Conservation (phyloP, 345 rosid species). For the Gossypium anomalum region DNA sequence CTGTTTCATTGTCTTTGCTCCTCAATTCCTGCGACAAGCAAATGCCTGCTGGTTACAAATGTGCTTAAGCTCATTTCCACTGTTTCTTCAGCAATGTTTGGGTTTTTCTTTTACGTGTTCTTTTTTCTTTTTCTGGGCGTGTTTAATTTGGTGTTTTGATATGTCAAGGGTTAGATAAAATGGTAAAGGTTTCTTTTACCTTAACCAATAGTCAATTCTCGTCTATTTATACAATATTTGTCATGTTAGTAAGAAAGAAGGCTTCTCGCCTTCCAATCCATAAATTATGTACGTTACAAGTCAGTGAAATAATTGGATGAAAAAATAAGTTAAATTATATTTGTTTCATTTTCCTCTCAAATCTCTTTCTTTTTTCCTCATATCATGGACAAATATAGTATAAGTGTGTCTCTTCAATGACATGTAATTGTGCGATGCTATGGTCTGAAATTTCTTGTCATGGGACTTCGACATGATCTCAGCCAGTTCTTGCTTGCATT, state of each 20-base stretch:
- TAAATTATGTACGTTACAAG: background rate
- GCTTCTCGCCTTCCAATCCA: background rate
- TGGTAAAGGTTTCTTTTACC: too few relatives aligned
- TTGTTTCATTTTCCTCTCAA: background rate
- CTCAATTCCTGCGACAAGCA: conserved; percentile 64
- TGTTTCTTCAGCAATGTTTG: background rate
- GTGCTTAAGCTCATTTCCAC: conserved; percentile 14
- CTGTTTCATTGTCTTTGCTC: conserved; percentile 53
- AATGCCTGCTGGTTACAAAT: conserved; percentile 58
- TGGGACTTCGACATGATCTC: too few relatives aligned
- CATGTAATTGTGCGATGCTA: too few relatives aligned
- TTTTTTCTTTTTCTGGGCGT: background rate
- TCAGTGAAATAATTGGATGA: background rate
- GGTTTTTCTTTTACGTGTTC: too few relatives aligned
- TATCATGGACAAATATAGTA: too few relatives aligned
- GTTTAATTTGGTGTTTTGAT: background rate
- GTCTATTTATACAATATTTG: too few relatives aligned
- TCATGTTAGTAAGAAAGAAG: background rate
- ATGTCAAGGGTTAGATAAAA: too few relatives aligned
- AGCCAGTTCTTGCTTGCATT: too few relatives aligned
- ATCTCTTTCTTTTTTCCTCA: too few relatives aligned
- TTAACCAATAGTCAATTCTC: too few relatives aligned
- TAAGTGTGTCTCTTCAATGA: too few relatives aligned
- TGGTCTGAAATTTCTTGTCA: too few relatives aligned
- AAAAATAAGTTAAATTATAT: background rate